phyloP scores from a whole-genome alignment of 331 rosid genomes.

The Dryas integrifolia region DNA sequence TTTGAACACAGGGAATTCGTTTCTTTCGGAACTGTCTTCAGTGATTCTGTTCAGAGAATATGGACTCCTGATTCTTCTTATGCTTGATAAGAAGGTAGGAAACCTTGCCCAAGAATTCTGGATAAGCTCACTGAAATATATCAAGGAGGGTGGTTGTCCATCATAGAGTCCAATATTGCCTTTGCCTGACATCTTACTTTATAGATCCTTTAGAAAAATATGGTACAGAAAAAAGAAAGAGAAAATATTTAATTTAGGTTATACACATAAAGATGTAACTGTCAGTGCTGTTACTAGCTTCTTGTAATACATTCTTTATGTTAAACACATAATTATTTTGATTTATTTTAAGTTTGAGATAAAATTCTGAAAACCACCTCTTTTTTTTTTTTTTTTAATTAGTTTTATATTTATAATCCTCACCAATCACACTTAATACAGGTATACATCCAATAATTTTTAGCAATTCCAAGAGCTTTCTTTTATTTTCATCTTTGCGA shows the following conservation, averaged over 20 bases:
- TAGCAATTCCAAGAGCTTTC: no score
- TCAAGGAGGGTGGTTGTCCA: no score
- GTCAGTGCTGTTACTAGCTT: neutral
- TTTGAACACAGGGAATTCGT: constrained; percentile 83
- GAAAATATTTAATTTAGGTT: neutral
- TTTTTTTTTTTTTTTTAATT: no score
- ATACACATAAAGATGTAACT: constrained; percentile 8
- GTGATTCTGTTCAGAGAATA: constrained; percentile 27
- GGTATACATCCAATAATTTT: no score
- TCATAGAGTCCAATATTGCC: neutral
- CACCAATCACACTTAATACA: no score
- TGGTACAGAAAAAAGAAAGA: neutral
- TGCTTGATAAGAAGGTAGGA: constrained; percentile 39
- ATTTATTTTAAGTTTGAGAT: no score
- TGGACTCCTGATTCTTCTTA: constrained; percentile 11
- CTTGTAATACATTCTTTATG: no score
- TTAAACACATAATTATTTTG: no score
- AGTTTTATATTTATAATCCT: no score
- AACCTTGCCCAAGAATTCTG: neutral
- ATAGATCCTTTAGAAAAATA: neutral
- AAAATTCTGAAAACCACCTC: no score
- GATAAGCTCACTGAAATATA: no score
- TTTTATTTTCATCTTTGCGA: no score
- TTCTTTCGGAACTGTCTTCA: constrained; percentile 78
- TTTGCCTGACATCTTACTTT: neutral